These are phyloP conservation scores for Fraxinus velutina DNA, from an alignment of 305 asterid genomes.

Conservation along the genomic window DNA sequence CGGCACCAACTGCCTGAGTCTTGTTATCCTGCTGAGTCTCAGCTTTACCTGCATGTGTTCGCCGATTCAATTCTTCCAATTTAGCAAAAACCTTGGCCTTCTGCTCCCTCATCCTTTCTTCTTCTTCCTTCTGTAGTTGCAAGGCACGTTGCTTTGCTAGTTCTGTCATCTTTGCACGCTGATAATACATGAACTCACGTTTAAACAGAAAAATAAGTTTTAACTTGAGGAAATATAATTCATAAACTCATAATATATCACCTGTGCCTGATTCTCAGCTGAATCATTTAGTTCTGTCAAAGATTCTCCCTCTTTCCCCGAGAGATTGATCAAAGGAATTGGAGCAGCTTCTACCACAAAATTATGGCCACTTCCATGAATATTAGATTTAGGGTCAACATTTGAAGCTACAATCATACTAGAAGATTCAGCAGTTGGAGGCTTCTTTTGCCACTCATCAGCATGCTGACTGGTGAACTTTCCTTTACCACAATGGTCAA, in stretches of 20 bases:
- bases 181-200: constrained; percentile 12
- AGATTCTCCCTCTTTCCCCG: constrained; percentile 41
- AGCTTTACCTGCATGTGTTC: constrained; percentile 55
- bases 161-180: constrained; percentile 77
- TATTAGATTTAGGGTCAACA: constrained; percentile 31
- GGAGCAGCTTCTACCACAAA: constrained; percentile 44
- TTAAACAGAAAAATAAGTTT: constrained; percentile 17
- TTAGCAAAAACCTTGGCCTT: constrained; percentile 92
- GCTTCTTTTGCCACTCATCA: constrained; percentile 64
- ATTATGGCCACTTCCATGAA: constrained; percentile 31
- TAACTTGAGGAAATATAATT: not conserved
- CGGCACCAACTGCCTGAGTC: constrained; percentile 21
- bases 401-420: constrained; percentile 27
- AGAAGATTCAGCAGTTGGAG: constrained; percentile 39
- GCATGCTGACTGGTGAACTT: constrained; percentile 44
- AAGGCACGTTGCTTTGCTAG: constrained; percentile 72
- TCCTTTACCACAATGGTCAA: constrained; percentile 52
- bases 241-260: constrained; percentile 17
- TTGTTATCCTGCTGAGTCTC: constrained; percentile 36
- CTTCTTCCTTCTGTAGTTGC: constrained; percentile 82
- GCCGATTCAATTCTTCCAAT: constrained; percentile 87
- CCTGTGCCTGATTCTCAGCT: constrained; percentile 71
- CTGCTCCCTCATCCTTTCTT: constrained; percentile 75
- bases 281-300: constrained; percentile 48
- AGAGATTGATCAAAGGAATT: constrained; percentile 26